These are phyloP conservation scores for Zygotorulaspora florentina DNA, from an alignment of 805 yeast genomes.

Conservation along the genomic window DNA sequence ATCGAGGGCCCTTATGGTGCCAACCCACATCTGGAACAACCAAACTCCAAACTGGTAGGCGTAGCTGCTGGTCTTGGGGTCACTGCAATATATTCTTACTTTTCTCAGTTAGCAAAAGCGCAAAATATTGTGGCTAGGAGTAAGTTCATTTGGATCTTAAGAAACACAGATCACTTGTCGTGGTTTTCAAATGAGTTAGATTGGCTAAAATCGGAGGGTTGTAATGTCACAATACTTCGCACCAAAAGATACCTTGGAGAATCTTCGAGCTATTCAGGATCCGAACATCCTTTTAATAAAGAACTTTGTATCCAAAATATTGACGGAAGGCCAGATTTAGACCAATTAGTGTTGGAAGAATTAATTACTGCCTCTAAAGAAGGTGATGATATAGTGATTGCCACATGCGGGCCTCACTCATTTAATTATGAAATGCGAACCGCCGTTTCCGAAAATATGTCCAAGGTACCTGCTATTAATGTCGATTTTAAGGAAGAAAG, in stretches of 20 bases:
- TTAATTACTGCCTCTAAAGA: slow-evolving; percentile 33
- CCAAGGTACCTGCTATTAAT: slow-evolving; percentile 21
- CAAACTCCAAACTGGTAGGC: slow-evolving; percentile 39
- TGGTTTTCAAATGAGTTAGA: slow-evolving; percentile 46
- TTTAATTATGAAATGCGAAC: slow-evolving; percentile 56
- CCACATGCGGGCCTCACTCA: slow-evolving; percentile 59
- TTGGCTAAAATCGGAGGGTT: slow-evolving; percentile 28
- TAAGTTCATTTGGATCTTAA: slow-evolving; percentile 59
- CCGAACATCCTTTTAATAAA: slow-evolving; percentile 1
- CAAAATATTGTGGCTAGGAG: slow-evolving; percentile 30
- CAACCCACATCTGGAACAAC: slow-evolving; percentile 34
- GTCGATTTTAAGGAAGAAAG: slow-evolving; percentile 36
- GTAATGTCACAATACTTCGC: slow-evolving; percentile 25
- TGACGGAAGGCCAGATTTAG: slow-evolving; percentile 47
- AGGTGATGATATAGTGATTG: slow-evolving; percentile 45
- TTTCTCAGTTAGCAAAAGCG: slow-evolving; percentile 8
- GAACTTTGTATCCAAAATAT: slow-evolving; percentile 11
- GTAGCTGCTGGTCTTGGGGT: slow-evolving; percentile 53
- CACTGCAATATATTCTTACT: slow-evolving; percentile 45
- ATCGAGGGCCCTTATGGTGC: slow-evolving; percentile 65
- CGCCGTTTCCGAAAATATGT: slow-evolving; percentile 41
- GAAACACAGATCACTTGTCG: slow-evolving; percentile 45
- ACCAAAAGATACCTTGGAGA: slow-evolving; percentile 8
- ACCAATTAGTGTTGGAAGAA: slow-evolving; percentile 37
- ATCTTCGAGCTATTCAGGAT: slow-evolving; percentile 6